Conservation (phyloP, 495 filamentous ascomycete genomes). For the Xylaria sp. region DNA sequence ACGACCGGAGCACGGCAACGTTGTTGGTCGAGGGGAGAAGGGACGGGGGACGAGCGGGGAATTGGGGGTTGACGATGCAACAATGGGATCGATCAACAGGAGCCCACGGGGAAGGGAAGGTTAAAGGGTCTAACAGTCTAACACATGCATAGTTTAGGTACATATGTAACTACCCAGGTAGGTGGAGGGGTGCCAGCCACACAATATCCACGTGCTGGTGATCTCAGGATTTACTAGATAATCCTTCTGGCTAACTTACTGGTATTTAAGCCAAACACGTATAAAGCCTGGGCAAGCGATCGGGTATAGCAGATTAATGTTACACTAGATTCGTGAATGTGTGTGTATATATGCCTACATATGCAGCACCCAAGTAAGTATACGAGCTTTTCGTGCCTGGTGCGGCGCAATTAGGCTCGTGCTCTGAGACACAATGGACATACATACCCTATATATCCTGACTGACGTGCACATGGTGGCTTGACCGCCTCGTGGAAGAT, state of each 20-base stretch:
- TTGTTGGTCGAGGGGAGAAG: not conserved
- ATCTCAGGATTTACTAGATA: not conserved
- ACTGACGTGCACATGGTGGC: not conserved
- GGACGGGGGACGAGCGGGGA: not conserved
- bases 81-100: not conserved
- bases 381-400: too few relatives aligned
- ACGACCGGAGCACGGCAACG: not conserved
- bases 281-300: too few relatives aligned
- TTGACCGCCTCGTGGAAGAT: not conserved
- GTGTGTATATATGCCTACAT: too few relatives aligned
- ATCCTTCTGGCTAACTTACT: too few relatives aligned
- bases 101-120: constrained; percentile 6
- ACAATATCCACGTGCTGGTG: not conserved
- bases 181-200: not conserved
- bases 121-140: not conserved
- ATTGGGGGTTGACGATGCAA: not conserved
- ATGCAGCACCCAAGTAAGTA: too few relatives aligned
- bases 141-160: not conserved
- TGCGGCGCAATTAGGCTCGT: not conserved
- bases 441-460: not conserved
- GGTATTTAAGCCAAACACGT: too few relatives aligned
- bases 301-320: too few relatives aligned
- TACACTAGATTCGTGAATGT: too few relatives aligned
- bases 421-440: not conserved
- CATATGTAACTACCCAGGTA: too few relatives aligned